Evolutionary conservation across 2,329 filamentous ascomycete species (phyloP).

Genomic region (Diaporthe ampelina): DNA sequence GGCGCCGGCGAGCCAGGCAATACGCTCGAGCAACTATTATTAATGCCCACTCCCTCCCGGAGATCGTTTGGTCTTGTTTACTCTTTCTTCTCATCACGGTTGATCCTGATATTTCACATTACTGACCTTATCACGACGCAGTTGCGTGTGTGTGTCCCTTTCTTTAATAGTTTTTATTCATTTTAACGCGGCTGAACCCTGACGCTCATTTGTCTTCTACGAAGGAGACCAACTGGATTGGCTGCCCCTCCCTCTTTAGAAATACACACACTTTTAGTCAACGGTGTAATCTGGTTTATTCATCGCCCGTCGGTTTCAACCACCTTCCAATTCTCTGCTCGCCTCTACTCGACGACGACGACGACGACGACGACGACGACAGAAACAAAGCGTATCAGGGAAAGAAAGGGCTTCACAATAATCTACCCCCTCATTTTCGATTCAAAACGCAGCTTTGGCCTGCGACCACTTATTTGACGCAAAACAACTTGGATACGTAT

Average conservation of each 20-base stretch:
- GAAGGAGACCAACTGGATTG: constrained; percentile 66
- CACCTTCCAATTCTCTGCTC: constrained; percentile 34
- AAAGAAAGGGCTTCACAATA: constrained; percentile 5
- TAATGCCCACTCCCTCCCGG: constrained; percentile 45
- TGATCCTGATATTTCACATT: constrained; percentile 42
- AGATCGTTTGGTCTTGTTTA: constrained; percentile 47
- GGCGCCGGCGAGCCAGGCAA: constrained; percentile 40
- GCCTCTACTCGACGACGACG: too few species aligned
- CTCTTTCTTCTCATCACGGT: constrained; percentile 46
- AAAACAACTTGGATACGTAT: constrained; percentile 47
- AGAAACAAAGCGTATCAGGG: constrained; percentile 4
- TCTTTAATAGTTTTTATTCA: constrained; percentile 46
- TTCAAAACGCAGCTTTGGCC: constrained; percentile 60
- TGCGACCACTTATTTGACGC: constrained; percentile 47
- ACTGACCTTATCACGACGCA: constrained; percentile 43
- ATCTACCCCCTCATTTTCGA: constrained; percentile 50
- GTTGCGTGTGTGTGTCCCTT: constrained; percentile 51
- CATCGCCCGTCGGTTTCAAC: constrained; percentile 44
- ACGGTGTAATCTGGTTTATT: constrained; percentile 55
- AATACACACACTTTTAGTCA: constrained; percentile 50
- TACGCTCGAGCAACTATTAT: constrained; percentile 38
- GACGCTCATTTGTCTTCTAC: constrained; percentile 56
- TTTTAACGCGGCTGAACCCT: constrained; percentile 57
- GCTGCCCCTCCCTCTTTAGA: constrained; percentile 69
- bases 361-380: neutral